These are phyloP conservation scores for Flueggea neowawraea DNA, from an alignment of 441 rosid species.

Conservation along the genomic window DNA sequence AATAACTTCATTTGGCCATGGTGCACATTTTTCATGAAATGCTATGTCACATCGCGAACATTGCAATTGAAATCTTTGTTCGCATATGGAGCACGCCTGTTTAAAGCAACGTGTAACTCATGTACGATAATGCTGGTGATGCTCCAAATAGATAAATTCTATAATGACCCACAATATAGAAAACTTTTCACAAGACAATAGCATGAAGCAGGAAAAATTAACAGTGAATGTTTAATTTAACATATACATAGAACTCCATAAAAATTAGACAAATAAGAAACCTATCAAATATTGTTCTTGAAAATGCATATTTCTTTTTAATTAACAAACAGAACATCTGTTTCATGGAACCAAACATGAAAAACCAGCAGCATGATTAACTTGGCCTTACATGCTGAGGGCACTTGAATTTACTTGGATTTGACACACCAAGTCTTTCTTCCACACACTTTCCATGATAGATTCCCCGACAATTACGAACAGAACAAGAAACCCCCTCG, in stretches of 20 bases:
- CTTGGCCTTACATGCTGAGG: slow-evolving; percentile 77
- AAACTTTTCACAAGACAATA: not conserved
- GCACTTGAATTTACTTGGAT: slow-evolving; percentile 60
- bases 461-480: slow-evolving; percentile 58
- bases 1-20: slow-evolving; percentile 72
- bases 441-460: slow-evolving; percentile 62
- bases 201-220: not conserved
- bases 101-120: slow-evolving; percentile 15
- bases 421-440: slow-evolving; percentile 37
- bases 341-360: not conserved
- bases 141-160: slow-evolving; percentile 4
- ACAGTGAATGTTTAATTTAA: too few relatives aligned
- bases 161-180: not conserved
- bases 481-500: slow-evolving; percentile 65
- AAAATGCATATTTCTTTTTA: too few relatives aligned
- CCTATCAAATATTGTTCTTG: too few relatives aligned
- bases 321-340: not conserved
- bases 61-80: slow-evolving; percentile 62
- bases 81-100: slow-evolving; percentile 89
- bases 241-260: too few relatives aligned
- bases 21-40: slow-evolving; percentile 77
- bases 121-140: not conserved
- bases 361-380: slow-evolving; percentile 7
- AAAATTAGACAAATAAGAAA: too few relatives aligned
- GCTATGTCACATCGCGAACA: slow-evolving; percentile 72